A percentile compares a stretch with the other conserved stretches of the same genome.
These are phyloP conservation scores for Malassezia yamatoensis DNA, from an alignment of 1,284 basidiomycete genomes.

Conservation along the genomic window DNA sequence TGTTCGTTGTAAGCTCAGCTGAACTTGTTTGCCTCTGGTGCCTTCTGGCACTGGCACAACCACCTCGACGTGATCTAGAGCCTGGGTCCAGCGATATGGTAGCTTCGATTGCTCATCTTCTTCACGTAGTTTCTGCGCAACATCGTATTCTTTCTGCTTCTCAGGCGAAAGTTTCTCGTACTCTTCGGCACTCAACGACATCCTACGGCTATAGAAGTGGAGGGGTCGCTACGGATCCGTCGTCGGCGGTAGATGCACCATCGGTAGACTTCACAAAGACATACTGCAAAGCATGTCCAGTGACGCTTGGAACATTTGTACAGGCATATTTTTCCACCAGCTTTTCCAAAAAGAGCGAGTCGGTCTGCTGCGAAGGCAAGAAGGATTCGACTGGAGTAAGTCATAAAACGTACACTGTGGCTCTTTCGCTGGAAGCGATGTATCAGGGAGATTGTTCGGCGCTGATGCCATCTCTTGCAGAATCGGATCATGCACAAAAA, in stretches of 20 bases:
- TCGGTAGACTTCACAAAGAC: constrained; percentile 10
- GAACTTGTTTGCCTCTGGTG: constrained; percentile 68
- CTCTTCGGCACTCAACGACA: constrained; percentile 58
- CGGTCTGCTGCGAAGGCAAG: too few species aligned
- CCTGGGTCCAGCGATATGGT: constrained; percentile 86
- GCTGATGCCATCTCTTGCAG: neutral
- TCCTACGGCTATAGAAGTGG: neutral
- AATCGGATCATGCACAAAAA: neutral
- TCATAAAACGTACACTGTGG: neutral
- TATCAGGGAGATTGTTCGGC: neutral
- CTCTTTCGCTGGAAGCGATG: neutral
- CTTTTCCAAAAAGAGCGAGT: neutral
- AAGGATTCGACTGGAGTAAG: neutral
- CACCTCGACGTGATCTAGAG: constrained; percentile 75
- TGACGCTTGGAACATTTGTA: neutral
- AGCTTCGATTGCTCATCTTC: constrained; percentile 70
- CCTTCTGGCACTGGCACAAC: constrained; percentile 73
- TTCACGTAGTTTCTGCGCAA: constrained; percentile 61
- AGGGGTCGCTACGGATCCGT: neutral
- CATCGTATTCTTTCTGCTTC: constrained; percentile 65
- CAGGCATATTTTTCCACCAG: constrained; percentile 3
- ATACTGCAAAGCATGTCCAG: neutral
- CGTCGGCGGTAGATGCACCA: neutral
- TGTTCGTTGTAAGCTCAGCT: constrained; percentile 66
- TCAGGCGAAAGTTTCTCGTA: constrained; percentile 70